These are phyloP conservation scores for Hyphopichia burtonii DNA, from an alignment of 1,139 yeast genomes.

Conservation along the genomic window DNA sequence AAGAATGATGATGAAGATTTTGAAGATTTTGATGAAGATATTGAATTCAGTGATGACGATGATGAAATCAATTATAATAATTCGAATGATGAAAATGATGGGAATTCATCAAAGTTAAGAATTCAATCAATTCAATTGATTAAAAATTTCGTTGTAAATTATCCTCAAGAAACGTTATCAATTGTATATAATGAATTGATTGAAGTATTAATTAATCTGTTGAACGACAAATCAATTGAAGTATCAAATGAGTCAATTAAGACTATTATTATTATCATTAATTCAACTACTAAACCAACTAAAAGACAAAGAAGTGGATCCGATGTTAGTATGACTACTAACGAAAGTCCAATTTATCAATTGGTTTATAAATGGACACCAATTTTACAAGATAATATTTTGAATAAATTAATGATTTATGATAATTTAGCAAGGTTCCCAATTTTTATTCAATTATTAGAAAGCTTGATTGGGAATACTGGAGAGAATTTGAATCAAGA, in stretches of 20 bases:
- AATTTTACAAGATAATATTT: slow-evolving; percentile 16
- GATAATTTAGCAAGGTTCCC: slow-evolving; percentile 24
- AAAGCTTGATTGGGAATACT: slow-evolving; percentile 21
- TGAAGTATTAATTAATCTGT: slow-evolving; percentile 17
- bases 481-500: slow-evolving; percentile 10
- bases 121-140: slow-evolving; percentile 51
- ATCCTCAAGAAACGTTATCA: slow-evolving; percentile 16
- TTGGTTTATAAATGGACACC: not conserved
- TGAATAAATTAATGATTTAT: slow-evolving; percentile 16
- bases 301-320: slow-evolving; percentile 9
- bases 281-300: slow-evolving; percentile 9
- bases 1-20: slow-evolving; percentile 28
- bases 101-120: slow-evolving; percentile 46
- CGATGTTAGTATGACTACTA: slow-evolving; percentile 16
- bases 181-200: slow-evolving; percentile 18
- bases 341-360: slow-evolving; percentile 10
- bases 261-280: slow-evolving; percentile 29
- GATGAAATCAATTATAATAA: slow-evolving; percentile 34
- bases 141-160: slow-evolving; percentile 30
- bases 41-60: slow-evolving; percentile 41
- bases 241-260: slow-evolving; percentile 41
- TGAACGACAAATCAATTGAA: slow-evolving; percentile 39
- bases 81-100: slow-evolving; percentile 45
- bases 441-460: slow-evolving; percentile 25
- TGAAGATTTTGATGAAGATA: slow-evolving; percentile 24